Conservation (phyloP, 2,329 filamentous ascomycete species). For the Simplicillium sp. region DNA sequence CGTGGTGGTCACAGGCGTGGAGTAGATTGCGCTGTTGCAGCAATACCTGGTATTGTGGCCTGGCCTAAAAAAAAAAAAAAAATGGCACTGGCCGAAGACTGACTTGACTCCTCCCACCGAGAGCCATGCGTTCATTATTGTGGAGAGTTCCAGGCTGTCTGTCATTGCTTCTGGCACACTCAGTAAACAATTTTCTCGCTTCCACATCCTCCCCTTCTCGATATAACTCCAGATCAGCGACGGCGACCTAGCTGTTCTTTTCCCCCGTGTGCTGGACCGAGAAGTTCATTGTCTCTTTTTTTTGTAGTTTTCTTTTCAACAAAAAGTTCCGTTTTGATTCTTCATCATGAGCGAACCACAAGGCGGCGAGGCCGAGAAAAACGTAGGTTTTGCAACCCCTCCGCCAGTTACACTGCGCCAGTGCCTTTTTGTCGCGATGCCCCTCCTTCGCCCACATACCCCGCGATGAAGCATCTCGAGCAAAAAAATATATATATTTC, state of each 20-base stretch:
- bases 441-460: constrained; percentile 2
- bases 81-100: too few species aligned
- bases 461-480: not conserved
- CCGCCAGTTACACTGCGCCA: constrained; percentile 1
- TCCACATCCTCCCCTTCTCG: not conserved
- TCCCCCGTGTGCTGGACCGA: too few species aligned
- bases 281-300: too few species aligned
- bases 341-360: constrained; percentile 7
- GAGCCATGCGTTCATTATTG: too few species aligned
- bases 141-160: not conserved
- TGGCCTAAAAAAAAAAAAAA: too few species aligned
- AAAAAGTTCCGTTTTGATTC: not conserved
- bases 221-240: too few species aligned
- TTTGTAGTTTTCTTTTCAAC: not conserved
- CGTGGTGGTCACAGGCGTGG: too few species aligned
- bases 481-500: not conserved
- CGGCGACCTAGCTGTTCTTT: too few species aligned
- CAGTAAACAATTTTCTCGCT: not conserved
- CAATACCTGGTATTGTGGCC: too few species aligned
- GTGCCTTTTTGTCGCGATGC: constrained; percentile 5
- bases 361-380: constrained; percentile 8
- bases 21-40: too few species aligned
- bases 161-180: not conserved
- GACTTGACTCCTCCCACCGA: too few species aligned
- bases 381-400: constrained; percentile 5